phyloP scores from a whole-genome alignment of 2,329 filamentous ascomycete species.

The Apiospora sp. region DNA sequence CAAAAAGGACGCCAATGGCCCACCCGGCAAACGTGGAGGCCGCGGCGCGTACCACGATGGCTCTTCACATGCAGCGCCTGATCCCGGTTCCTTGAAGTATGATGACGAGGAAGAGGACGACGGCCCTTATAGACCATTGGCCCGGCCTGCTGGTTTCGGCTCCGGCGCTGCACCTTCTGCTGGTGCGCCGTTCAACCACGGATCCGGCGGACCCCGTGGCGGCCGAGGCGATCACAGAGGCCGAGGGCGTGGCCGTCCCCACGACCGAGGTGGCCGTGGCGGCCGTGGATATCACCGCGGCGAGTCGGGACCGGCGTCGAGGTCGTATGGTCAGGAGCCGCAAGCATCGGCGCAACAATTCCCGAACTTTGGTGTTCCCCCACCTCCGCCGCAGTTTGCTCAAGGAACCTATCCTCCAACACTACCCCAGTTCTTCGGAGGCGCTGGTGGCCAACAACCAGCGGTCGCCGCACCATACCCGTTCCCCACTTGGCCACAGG shows the following conservation, averaged over 20 bases:
- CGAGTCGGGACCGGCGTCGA: slow-evolving; percentile 51
- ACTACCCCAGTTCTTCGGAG: slow-evolving; percentile 41
- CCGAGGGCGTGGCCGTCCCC: slow-evolving; percentile 48
- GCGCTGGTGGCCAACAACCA: slow-evolving; percentile 48
- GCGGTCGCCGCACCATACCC: slow-evolving; percentile 52
- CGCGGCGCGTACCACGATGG: slow-evolving; percentile 23
- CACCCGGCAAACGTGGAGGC: slow-evolving; percentile 39
- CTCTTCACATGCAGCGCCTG: slow-evolving; percentile 45
- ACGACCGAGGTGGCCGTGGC: slow-evolving; percentile 48
- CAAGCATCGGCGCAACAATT: slow-evolving; percentile 45
- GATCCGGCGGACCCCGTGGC: slow-evolving; percentile 40
- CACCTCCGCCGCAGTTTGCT: slow-evolving; percentile 45
- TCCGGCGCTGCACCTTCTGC: slow-evolving; percentile 53
- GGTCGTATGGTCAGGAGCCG: slow-evolving; percentile 41
- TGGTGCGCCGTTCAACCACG: slow-evolving; percentile 49
- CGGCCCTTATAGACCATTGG: slow-evolving; percentile 75
- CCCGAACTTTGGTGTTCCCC: slow-evolving; percentile 31
- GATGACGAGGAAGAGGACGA: slow-evolving; percentile 74
- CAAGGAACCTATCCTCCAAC: slow-evolving; percentile 38
- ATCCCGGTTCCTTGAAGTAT: slow-evolving; percentile 62
- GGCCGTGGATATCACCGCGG: slow-evolving; percentile 52
- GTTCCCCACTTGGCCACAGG: slow-evolving; percentile 52
- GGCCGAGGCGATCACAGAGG: slow-evolving; percentile 57
- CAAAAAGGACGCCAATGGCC: slow-evolving; percentile 45
- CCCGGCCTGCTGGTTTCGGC: slow-evolving; percentile 71